phyloP scores from a whole-genome alignment of 2,329 filamentous ascomycete genomes.

The Corniculantispora saksenae region DNA sequence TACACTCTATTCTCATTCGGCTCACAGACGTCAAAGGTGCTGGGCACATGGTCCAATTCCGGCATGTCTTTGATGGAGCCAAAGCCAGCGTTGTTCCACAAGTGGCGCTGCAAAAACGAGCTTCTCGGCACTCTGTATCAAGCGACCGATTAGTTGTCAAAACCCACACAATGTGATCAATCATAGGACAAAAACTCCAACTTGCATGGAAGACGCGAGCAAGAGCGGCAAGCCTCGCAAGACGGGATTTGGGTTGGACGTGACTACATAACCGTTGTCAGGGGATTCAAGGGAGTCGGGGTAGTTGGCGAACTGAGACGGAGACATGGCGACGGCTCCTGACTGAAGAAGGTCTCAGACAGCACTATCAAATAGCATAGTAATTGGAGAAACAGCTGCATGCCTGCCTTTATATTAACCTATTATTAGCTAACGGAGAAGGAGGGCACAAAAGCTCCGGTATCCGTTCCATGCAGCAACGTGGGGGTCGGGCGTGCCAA shows the following conservation, averaged over 20 bases:
- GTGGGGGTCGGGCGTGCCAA: too few relatives aligned
- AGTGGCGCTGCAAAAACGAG: conserved; percentile 60
- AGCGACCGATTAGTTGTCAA: too few relatives aligned
- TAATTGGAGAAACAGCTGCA: too few relatives aligned
- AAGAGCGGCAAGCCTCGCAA: conserved; percentile 10
- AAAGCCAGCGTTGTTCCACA: conserved; percentile 71
- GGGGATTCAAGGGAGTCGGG: conserved; percentile 6
- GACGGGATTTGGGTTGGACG: conserved; percentile 15
- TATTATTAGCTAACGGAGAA: too few relatives aligned
- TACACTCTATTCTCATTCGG: too few relatives aligned
- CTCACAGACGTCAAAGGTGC: conserved; percentile 52
- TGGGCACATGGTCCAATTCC: conserved; percentile 45
- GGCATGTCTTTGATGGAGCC: conserved; percentile 48
- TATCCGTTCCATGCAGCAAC: too few relatives aligned
- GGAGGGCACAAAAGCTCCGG: too few relatives aligned
- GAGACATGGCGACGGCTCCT: too few relatives aligned
- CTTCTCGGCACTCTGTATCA: too few relatives aligned
- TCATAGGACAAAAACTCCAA: background rate
- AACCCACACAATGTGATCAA: conserved; percentile 47
- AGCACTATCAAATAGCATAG: too few relatives aligned
- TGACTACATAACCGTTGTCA: conserved; percentile 12
- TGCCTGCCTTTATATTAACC: too few relatives aligned
- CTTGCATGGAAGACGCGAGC: conserved; percentile 15
- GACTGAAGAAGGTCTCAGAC: too few relatives aligned
- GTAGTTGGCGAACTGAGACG: conserved; percentile 18